Percentiles rank a stretch among this genome's conserved stretches.
Evolutionary conservation across 805 yeast species (phyloP).

Genomic region (Lipomyces sp.): DNA sequence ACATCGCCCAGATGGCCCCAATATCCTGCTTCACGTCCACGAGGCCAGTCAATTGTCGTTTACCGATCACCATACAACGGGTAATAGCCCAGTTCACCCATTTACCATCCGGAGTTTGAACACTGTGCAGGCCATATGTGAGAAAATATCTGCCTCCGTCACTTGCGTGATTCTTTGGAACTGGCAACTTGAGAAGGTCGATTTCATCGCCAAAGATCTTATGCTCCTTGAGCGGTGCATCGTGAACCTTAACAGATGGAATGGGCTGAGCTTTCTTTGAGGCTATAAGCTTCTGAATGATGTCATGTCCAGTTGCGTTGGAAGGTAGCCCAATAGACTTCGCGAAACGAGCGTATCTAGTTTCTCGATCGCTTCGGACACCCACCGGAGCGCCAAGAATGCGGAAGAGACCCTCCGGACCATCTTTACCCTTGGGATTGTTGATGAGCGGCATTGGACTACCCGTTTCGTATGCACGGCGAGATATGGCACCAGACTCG

Average conservation of each 20-base stretch:
- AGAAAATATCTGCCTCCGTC: conserved; percentile 2
- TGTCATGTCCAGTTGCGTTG: not conserved
- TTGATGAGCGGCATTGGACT: conserved; percentile 2
- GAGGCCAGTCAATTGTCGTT: conserved; percentile 1
- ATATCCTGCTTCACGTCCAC: not conserved
- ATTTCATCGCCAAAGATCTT: conserved; percentile 1
- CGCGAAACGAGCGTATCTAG: conserved; percentile 1
- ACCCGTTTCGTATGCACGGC: conserved; percentile 2
- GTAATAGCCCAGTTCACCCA: conserved; percentile 2
- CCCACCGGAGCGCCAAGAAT: not conserved
- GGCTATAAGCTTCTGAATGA: not conserved
- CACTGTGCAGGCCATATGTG: conserved; percentile 1
- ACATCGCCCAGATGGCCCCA: conserved; percentile 1
- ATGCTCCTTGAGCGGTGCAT: conserved; percentile 1
- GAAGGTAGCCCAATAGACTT: not conserved
- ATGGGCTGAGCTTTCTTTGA: not conserved
- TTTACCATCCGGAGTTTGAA: not conserved
- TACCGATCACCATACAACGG: conserved; percentile 1
- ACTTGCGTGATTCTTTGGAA: not conserved
- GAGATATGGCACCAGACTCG: not conserved
- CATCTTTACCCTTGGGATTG: conserved; percentile 1
- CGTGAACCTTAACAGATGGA: not conserved
- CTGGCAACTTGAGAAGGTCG: not conserved
- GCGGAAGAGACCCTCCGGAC: not conserved
- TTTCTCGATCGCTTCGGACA: not conserved